Percentiles rank a stretch among this genome's conserved stretches.
These are phyloP conservation scores for Gossypium sturtianum DNA, from an alignment of 345 rosid species.

Conservation along the genomic window DNA sequence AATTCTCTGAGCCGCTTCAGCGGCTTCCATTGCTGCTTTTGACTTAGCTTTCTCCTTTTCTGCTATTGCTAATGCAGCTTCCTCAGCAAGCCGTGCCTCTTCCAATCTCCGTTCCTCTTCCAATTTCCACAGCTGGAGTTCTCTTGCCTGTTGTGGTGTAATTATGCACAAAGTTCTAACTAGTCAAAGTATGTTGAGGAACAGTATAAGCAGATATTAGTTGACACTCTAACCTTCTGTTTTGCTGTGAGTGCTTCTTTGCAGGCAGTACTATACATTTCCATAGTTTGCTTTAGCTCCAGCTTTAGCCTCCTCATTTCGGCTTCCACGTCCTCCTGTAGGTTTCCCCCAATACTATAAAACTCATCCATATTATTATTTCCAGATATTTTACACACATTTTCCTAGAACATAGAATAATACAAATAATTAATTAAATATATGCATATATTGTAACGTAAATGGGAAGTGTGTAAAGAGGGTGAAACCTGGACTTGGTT, in stretches of 20 bases:
- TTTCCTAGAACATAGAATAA: too few relatives aligned
- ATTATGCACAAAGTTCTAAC: not conserved
- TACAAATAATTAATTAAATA: too few relatives aligned
- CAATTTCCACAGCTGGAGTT: conserved; percentile 72
- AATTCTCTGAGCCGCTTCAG: conserved; percentile 80
- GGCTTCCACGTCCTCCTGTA: conserved; percentile 77
- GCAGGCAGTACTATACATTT: conserved; percentile 89
- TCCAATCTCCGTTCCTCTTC: conserved; percentile 71
- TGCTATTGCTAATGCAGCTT: conserved; percentile 65
- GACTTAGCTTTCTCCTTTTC: conserved; percentile 85
- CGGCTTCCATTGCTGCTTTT: conserved; percentile 74
- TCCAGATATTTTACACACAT: not conserved
- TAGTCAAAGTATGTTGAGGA: not conserved
- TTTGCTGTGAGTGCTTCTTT: conserved; percentile 91
- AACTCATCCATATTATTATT: not conserved
- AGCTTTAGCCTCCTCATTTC: conserved; percentile 87
- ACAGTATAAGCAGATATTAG: not conserved
- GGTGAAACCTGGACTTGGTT: too few relatives aligned
- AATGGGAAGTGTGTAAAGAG: too few relatives aligned
- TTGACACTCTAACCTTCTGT: conserved; percentile 43
- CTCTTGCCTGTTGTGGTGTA: conserved; percentile 58
- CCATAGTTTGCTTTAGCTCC: conserved; percentile 95
- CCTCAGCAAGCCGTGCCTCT: conserved; percentile 71
- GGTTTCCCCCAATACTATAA: not conserved
- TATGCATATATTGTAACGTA: not conserved